A percentile compares a stretch with the other conserved stretches of the same genome.
phyloP scores from a whole-genome alignment of 345 rosid genomes.

The Hypericum androsaemum region DNA sequence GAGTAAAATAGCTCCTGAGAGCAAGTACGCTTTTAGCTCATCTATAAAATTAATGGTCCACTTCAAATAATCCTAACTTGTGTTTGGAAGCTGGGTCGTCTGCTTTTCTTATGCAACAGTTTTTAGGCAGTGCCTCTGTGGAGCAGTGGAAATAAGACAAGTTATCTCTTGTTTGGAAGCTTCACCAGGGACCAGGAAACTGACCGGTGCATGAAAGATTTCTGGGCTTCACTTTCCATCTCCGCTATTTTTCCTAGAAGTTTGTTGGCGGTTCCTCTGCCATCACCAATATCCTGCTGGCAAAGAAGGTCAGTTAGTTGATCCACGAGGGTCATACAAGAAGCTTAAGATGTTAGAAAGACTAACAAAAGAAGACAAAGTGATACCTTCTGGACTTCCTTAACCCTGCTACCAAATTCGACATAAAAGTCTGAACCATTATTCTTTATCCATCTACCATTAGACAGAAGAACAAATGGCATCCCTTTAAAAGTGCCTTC shows the following conservation, averaged over 20 bases:
- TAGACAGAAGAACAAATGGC: not conserved
- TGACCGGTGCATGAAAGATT: constrained; percentile 98
- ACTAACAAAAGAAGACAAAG: not conserved
- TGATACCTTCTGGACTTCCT: not conserved
- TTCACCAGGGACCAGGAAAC: constrained; percentile 10
- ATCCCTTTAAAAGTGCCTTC: not conserved
- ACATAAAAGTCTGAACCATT: not conserved
- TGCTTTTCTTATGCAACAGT: too few relatives aligned
- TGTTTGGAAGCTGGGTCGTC: too few relatives aligned
- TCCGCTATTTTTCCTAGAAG: constrained; percentile 68
- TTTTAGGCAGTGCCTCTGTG: too few relatives aligned
- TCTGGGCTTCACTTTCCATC: constrained; percentile 89
- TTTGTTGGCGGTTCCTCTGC: constrained; percentile 62
- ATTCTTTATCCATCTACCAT: not conserved
- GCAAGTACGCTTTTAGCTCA: too few relatives aligned
- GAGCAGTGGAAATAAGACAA: too few relatives aligned
- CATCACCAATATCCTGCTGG: constrained; percentile 65
- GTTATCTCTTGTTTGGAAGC: too few relatives aligned
- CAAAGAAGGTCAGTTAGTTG: constrained; percentile 13
- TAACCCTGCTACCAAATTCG: not conserved
- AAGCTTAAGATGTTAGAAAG: constrained; percentile 4
- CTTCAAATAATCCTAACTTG: too few relatives aligned
- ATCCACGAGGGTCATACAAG: constrained; percentile 6
- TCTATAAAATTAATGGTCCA: too few relatives aligned
- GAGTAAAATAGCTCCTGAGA: too few relatives aligned